These are phyloP conservation scores for Danielia reshetovae DNA, from an alignment of 805 yeast species.

Conservation along the genomic window DNA sequence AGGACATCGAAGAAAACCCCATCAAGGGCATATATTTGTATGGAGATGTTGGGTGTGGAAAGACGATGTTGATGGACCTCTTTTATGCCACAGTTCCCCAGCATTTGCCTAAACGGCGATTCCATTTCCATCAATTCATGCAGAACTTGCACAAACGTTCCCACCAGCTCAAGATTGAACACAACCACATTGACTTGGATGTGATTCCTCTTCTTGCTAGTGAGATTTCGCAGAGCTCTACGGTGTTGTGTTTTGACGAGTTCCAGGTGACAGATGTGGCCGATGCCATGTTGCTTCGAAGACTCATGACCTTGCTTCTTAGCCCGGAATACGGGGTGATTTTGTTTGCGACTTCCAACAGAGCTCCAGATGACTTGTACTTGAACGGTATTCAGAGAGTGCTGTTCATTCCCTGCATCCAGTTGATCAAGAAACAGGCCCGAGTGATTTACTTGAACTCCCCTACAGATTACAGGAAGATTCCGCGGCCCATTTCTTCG, in stretches of 20 bases:
- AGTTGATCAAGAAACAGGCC: constrained; percentile 66
- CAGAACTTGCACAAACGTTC: constrained; percentile 85
- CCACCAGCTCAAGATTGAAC: constrained; percentile 64
- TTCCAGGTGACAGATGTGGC: constrained; percentile 98
- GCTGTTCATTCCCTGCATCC: constrained; percentile 89
- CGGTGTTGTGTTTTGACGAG: constrained; percentile 91
- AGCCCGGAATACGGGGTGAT: constrained; percentile 78
- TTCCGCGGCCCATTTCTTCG: constrained; percentile 76
- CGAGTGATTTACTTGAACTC: constrained; percentile 79
- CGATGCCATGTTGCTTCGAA: constrained; percentile 91
- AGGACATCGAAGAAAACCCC: constrained; percentile 22
- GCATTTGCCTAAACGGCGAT: constrained; percentile 70
- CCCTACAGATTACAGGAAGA: constrained; percentile 89
- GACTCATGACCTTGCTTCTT: constrained; percentile 64
- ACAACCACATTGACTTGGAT: constrained; percentile 59
- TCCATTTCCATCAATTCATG: constrained; percentile 97
- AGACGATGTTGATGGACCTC: constrained; percentile 96
- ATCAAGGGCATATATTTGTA: constrained; percentile 86
- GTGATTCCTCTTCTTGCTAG: constrained; percentile 81
- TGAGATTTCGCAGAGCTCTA: constrained; percentile 71
- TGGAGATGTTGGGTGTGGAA: constrained; percentile 98
- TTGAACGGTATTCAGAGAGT: constrained; percentile 92
- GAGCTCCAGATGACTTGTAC: constrained; percentile 92
- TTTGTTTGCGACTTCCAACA: constrained; percentile 88
- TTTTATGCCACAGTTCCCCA: constrained; percentile 81